Conservation (phyloP, 2,329 filamentous ascomycete species). For the Exophiala oligosperma region DNA sequence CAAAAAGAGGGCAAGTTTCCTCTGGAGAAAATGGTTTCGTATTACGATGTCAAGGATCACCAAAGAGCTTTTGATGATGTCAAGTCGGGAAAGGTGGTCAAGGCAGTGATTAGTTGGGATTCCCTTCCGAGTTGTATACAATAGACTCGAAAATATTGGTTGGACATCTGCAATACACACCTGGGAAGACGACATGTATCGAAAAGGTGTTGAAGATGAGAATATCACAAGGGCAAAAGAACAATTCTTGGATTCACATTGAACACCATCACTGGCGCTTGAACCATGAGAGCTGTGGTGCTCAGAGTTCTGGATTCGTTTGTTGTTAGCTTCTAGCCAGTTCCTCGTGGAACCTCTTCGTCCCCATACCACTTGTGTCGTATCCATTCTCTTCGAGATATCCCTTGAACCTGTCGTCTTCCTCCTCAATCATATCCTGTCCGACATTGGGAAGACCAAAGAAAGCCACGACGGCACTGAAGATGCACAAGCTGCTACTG, state of each 20-base stretch:
- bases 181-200: too few species aligned
- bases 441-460: slow-evolving; percentile 74
- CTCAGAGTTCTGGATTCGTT: too few species aligned
- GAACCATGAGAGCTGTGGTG: too few species aligned
- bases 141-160: too few species aligned
- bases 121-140: too few species aligned
- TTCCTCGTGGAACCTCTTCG: slow-evolving; percentile 23
- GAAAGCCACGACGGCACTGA: slow-evolving; percentile 67
- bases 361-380: slow-evolving; percentile 64
- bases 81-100: slow-evolving; percentile 1
- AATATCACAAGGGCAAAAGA: too few species aligned
- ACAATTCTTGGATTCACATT: too few species aligned
- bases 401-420: slow-evolving; percentile 74
- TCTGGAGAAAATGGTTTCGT: slow-evolving; percentile 4
- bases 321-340: not conserved
- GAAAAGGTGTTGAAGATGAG: too few species aligned
- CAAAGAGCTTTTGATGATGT: slow-evolving; percentile 3
- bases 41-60: not conserved
- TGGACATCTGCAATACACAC: too few species aligned
- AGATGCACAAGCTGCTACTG: slow-evolving; percentile 69
- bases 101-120: slow-evolving; percentile 35
- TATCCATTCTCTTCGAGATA: slow-evolving; percentile 75
- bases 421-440: slow-evolving; percentile 74
- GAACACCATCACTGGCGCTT: too few species aligned
- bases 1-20: slow-evolving; percentile 2